Conservation (phyloP, 345 rosid genomes). For the Lepidium sativum region DNA sequence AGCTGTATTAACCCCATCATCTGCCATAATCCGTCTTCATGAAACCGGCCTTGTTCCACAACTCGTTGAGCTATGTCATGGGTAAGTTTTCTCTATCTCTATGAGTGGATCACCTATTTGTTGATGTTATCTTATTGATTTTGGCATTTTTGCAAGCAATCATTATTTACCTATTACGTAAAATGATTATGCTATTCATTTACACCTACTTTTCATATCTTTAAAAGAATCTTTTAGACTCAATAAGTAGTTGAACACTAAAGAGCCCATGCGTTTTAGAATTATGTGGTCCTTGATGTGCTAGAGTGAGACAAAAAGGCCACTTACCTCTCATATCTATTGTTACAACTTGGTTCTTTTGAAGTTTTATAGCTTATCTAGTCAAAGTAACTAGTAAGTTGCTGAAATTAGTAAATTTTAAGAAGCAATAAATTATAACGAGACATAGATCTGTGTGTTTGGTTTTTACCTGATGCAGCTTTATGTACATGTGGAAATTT, state of each 20-base stretch:
- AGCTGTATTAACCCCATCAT: constrained; percentile 86
- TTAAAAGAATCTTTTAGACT: not conserved
- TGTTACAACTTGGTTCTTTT: not conserved
- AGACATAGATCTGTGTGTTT: not conserved
- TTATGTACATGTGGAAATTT: constrained; percentile 92
- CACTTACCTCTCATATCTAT: not conserved
- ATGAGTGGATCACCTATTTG: not conserved
- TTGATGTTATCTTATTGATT: not conserved
- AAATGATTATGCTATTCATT: not conserved
- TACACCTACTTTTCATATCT: constrained; percentile 16
- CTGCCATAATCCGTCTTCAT: constrained; percentile 68
- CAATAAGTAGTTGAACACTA: constrained; percentile 6
- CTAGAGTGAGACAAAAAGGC: not conserved
- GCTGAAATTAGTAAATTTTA: not conserved
- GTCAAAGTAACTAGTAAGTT: not conserved
- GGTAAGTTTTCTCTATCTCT: constrained; percentile 37
- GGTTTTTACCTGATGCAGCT: constrained; percentile 38
- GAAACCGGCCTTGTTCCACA: constrained; percentile 88
- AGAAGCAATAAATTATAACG: not conserved
- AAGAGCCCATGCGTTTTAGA: constrained; percentile 7
- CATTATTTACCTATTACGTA: not conserved
- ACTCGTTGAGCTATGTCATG: constrained; percentile 83
- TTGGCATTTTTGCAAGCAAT: constrained; percentile 4
- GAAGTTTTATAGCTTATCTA: not conserved
- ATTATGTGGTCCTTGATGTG: constrained; percentile 12